phyloP scores from a whole-genome alignment of 164 flowering plant genomes.

The Liquidambar formosana region DNA sequence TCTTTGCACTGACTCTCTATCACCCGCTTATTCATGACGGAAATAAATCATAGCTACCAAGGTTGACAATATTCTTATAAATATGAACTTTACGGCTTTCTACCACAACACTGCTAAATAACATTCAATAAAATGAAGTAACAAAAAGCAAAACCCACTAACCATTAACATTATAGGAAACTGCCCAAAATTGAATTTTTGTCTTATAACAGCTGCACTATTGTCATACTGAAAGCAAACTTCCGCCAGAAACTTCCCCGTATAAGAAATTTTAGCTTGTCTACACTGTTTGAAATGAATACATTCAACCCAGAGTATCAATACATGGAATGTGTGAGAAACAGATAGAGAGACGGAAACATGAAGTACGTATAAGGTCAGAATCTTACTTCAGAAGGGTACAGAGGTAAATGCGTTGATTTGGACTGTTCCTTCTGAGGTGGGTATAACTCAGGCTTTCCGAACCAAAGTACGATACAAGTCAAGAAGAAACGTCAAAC shows the following conservation, averaged over 20 bases:
- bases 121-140: not conserved
- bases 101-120: not conserved
- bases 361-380: not conserved
- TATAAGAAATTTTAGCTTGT: conserved; percentile 64
- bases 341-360: not conserved
- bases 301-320: not conserved
- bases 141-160: conserved; percentile 12
- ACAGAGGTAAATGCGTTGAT: conserved; percentile 22
- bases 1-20: not conserved
- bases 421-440: conserved; percentile 62
- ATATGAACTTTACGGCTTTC: no score
- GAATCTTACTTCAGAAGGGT: conserved; percentile 56
- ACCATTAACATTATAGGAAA: conserved; percentile 92
- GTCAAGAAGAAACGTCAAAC: conserved; percentile 42
- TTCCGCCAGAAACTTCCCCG: conserved; percentile 53
- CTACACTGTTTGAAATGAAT: conserved; percentile 60
- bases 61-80: no score
- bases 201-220: conserved; percentile 32
- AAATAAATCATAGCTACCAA: not conserved
- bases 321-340: not conserved
- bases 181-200: conserved; percentile 51
- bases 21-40: not conserved
- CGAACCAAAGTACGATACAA: conserved; percentile 54
- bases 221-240: conserved; percentile 53
- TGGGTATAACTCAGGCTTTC: conserved; percentile 32